phyloP scores from a whole-genome alignment of 73 alveolate genomes.

The Paramecium sexaurelia region DNA sequence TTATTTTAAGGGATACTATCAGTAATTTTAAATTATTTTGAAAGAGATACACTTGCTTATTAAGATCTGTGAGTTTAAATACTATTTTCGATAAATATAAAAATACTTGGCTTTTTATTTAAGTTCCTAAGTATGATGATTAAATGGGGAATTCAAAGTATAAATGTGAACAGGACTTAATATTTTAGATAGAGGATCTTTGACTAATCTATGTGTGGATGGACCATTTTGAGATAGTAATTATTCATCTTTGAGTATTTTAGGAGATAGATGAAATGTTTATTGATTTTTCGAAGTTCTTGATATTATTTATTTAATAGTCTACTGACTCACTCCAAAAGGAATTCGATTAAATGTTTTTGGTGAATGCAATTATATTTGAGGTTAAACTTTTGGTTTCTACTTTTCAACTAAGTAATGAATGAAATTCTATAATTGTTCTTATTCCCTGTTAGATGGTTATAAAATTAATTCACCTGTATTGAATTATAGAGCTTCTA shows the following conservation, averaged over 20 bases:
- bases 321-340: conserved; percentile 8
- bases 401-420: background rate
- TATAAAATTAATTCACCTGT: background rate
- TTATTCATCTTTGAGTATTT: background rate
- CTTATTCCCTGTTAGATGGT: conserved; percentile 36
- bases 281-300: background rate
- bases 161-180: background rate
- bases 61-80: background rate
- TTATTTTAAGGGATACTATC: background rate
- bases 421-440: background rate
- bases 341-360: background rate
- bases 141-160: background rate
- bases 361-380: background rate
- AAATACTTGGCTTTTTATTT: background rate
- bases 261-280: conserved; percentile 16
- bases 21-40: background rate
- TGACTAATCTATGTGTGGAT: background rate
- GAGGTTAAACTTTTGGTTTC: background rate
- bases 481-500: background rate
- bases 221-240: background rate
- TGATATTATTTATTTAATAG: background rate
- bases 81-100: background rate
- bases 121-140: background rate
- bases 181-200: background rate
- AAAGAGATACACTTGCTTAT: background rate